phyloP scores from a whole-genome alignment of 768 basidiomycete genomes.

The Naganishia onofrii region DNA sequence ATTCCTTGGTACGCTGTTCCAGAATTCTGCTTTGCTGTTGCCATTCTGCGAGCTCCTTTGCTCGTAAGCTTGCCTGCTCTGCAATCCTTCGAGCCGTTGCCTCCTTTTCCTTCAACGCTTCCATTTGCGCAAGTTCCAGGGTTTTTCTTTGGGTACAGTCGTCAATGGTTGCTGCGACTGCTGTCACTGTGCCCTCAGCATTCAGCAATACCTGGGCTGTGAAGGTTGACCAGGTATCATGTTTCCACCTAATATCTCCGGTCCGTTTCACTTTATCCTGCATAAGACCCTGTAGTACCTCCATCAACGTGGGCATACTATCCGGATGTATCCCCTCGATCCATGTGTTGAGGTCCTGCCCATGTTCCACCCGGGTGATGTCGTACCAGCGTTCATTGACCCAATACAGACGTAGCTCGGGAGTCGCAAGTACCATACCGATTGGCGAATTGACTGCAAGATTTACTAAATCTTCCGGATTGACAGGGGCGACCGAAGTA shows the following conservation, averaged over 20 bases:
- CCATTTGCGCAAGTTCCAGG: constrained; percentile 26
- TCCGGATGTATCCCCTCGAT: constrained; percentile 21
- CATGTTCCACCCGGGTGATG: not conserved
- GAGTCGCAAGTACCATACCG: constrained; percentile 26
- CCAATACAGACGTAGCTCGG: constrained; percentile 25
- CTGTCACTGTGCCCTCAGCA: constrained; percentile 20
- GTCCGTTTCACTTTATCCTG: not conserved
- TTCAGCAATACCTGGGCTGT: constrained; percentile 18
- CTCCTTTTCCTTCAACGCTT: constrained; percentile 7
- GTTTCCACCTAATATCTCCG: constrained; percentile 28
- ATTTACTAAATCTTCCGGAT: constrained; percentile 2
- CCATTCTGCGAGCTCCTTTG: constrained; percentile 21
- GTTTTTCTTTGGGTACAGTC: constrained; percentile 25
- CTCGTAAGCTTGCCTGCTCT: constrained; percentile 11
- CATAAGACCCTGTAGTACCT: constrained; percentile 20
- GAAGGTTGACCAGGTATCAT: constrained; percentile 23
- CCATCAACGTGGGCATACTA: constrained; percentile 7
- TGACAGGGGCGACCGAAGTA: not conserved
- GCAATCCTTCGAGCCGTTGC: constrained; percentile 12
- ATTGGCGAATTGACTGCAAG: constrained; percentile 20
- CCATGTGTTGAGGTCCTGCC: constrained; percentile 27
- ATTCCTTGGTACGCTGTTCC: constrained; percentile 22
- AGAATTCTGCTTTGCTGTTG: constrained; percentile 5
- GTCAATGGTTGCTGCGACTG: constrained; percentile 13
- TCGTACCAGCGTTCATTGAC: constrained; percentile 28